phyloP scores from a whole-genome alignment of 345 rosid genomes.

The Eucalyptus pauciflora region DNA sequence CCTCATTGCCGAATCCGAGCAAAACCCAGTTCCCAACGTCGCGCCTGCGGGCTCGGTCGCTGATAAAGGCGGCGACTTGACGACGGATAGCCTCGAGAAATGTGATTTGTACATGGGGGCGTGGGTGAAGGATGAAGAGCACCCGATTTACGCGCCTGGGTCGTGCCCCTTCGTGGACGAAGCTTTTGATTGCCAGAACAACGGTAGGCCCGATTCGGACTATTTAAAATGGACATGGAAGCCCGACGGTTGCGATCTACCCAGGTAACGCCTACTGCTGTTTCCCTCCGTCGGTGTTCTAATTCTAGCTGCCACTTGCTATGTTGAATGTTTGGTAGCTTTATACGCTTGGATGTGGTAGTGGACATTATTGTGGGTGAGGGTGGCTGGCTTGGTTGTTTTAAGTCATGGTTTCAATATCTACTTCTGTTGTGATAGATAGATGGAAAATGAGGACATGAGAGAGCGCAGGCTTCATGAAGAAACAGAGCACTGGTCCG shows the following conservation, averaged over 20 bases:
- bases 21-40: not conserved
- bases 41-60: not conserved
- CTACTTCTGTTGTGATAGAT: not conserved
- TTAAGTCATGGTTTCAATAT: not conserved
- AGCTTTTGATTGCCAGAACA: slow-evolving; percentile 77
- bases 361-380: not conserved
- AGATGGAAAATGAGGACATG: not conserved
- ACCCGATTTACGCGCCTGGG: slow-evolving; percentile 65
- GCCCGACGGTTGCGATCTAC: slow-evolving; percentile 89
- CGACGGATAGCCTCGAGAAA: slow-evolving; percentile 1
- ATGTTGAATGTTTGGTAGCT: not conserved
- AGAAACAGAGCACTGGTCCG: not conserved
- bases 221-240: slow-evolving; percentile 86
- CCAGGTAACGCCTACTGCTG: slow-evolving; percentile 33
- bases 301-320: not conserved
- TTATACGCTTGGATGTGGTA: not conserved
- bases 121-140: slow-evolving; percentile 64
- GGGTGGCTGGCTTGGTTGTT: not conserved
- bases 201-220: slow-evolving; percentile 64
- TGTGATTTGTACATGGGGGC: slow-evolving; percentile 71
- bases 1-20: not conserved
- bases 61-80: not conserved
- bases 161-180: slow-evolving; percentile 92
- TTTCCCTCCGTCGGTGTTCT: not conserved
- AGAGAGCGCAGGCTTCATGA: not conserved